Base-by-base conservation (phyloP, 805 yeast species). In the Yamadazyma takamatsuzukensis region DNA sequence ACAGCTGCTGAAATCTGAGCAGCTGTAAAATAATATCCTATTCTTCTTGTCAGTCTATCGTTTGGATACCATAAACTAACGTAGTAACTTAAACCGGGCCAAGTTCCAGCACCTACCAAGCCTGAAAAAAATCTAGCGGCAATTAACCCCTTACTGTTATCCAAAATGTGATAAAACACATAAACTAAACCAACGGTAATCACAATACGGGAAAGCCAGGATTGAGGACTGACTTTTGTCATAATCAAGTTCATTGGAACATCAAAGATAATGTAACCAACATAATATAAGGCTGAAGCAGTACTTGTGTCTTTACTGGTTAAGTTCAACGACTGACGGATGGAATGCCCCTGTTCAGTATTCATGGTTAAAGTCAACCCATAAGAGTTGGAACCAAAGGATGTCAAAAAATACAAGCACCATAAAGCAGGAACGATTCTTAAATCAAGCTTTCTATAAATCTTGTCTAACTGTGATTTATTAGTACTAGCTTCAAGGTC, bases 1-100 rank as follows among this genome's bases (percentile, higher is more conserved):
- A 78, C 90, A n/a, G 95, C 78, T 1, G 95, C 89, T 27, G 89
- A 78, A n/a, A 86, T 54, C 58, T 86, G 96, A 1, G 96, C 94
- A 14, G 96, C 96, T 1, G 95, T 86, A 57, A 81, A 86, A 56
- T 86, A 86, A 60, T 82, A 86, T 2, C 96, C 96, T 41, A 86
- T 82, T 51, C 96, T 68, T 42, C 75, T 72, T 2, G 94, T 83
- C 44, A 78, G 74, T 39, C 93, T 67, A 29, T 82, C 78, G 32
- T 79, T 74, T 2, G 95, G 95, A 50, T 86, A 86, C 90, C 94
- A 86, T 47, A 85, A 61, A 0, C 89, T 76, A 26, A 86, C 68
- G 49, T 86, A 86, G 58, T 85, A 86, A 15, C 87, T 76, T 81
- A 86, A 68, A 7, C 94, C 95, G 1, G 95, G 95, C 95, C 95